Base-by-base conservation (phyloP, 257 asterid genomes). In the Jacaranda copaia region DNA sequence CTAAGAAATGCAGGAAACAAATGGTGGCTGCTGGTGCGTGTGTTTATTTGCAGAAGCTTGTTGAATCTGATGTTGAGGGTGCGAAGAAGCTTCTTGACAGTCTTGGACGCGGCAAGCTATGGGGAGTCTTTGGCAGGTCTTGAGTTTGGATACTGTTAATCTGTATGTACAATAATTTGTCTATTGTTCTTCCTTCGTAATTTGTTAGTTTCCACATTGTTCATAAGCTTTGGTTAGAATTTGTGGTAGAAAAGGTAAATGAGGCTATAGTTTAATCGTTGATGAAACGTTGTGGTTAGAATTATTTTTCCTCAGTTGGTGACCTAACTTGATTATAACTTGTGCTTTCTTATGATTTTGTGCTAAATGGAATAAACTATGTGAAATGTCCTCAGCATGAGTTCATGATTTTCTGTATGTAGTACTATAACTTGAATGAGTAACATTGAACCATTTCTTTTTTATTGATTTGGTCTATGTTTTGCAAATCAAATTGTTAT, bases 1-100 rank as follows among this genome's bases (percentile, higher is more conserved):
- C 89, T 1, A 90, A 85, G 91, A 93, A 84, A 68, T 93, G 93
- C 81, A 84, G 93, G 16, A 95, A 90, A 63, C 96, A 87, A 64
- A 89, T 93, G 84, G 90, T 84, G 85, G 90, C 77, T 5, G 85
- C 93, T 0, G 97, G 94, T 3, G 97, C 92, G 11, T 25, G 83
- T 42, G 82, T 32, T 78, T 83, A 93, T 79, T 71, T 95, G 90
- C 87, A 88, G 85, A 91, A 89, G 78, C 85, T 95, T 8, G 91
- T 80, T 8, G 99, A 88, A 40, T 39, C 68, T 72, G 86, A 93
- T 39, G 90, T 88, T 11, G 94, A 87, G 2, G 97, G 98, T 12
- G 93, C 96, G 6, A 95, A 90, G 89, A 91, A 88, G 91, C 89
- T 95, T 49, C 87, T 85, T 8, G 96, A 91, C 19, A 64, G 87